A percentile compares a stretch with the other conserved stretches of the same genome.
Evolutionary conservation across 371 early-diverging fungal genomes (phyloP).

Genomic region (Rhizopus sp.): DNA sequence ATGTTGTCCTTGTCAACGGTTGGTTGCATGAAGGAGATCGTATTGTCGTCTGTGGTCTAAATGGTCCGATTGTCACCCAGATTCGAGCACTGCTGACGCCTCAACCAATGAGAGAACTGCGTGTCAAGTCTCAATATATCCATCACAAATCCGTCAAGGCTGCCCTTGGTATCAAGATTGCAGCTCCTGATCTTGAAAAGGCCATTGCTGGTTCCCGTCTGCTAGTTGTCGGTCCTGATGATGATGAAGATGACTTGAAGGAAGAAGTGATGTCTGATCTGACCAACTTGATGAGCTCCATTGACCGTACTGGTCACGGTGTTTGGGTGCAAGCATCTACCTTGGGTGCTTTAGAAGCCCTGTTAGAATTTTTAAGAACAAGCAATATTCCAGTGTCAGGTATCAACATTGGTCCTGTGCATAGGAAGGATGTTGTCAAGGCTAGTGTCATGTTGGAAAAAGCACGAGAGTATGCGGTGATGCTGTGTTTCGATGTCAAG

Average conservation of each 20-base stretch:
- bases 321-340: constrained; percentile 99
- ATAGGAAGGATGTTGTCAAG: constrained; percentile 97
- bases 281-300: constrained; percentile 70
- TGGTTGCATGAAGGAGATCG: constrained; percentile 97
- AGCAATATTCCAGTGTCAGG: constrained; percentile 97
- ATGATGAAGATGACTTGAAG: constrained; percentile 95
- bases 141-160: constrained; percentile 98
- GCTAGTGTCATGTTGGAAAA: constrained; percentile 94
- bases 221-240: constrained; percentile 92
- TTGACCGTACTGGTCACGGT: constrained; percentile 92
- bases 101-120: constrained; percentile 98
- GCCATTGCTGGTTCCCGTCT: constrained; percentile 99
- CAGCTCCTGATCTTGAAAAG: constrained; percentile 96
- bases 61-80: constrained; percentile 97
- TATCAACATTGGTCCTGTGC: constrained; percentile 98
- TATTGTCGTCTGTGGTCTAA: constrained; percentile 96
- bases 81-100: constrained; percentile 97
- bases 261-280: constrained; percentile 95
- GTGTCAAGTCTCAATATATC: constrained; percentile 96
- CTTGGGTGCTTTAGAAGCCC: constrained; percentile 99
- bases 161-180: constrained; percentile 97
- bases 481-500: constrained; percentile 99
- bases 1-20: constrained; percentile 99
- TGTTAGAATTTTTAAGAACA: constrained; percentile 93
- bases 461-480: constrained; percentile 88